Evolutionary conservation across 140 eudicot genomes (phyloP), one percentile per base, ranked within the genome.

Genomic region (Stevia rebaudiana): DNA sequence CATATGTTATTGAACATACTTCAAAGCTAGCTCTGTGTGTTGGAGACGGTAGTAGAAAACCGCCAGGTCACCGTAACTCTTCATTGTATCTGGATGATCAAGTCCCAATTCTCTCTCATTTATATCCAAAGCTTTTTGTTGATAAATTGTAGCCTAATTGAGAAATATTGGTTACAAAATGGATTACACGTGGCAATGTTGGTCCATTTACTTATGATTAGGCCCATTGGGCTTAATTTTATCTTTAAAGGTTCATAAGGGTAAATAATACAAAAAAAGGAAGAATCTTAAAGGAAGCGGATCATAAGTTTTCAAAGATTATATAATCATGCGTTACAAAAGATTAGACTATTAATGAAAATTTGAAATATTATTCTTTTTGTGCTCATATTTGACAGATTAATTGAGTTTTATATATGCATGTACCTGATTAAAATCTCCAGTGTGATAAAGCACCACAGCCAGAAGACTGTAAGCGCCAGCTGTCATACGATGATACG

Each of bases 381-480:
- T 6, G 35, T 42, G 39, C 15, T 24, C 68, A 24, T 41, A n/a
- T 12, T 11, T 37, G 36, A 24, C 28, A 22, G 11, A 5, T 36
- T 12, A 61, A 22, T 15, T 61, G 57, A 50, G 42, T 23, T 23
- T 55, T 59, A 52, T 35, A 80, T 23, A 66, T 59, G 44, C 74
- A 46, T 49, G 30, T 72, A 89, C 97, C 95, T 89, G 96, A 80
- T 88, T 88, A 79, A 88, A 88, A 69, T 84, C 96, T 25, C 96
- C 90, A 16, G 90, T 88, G 69, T 88, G 94, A 71, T 88, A 88
- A 42, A 88, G 90, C 47, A 88, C 96, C 50, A 88, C 94, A 70
- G 90, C 94, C 78, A 88, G 72, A 68, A 88, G 94, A 78, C 96
- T 82, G 74, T 88, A 88, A 35, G 88, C 96, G 5, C 94, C 88